Evolutionary conservation across 805 yeast species (phyloP).

Genomic region (Scheffersomyces amazonensis): DNA sequence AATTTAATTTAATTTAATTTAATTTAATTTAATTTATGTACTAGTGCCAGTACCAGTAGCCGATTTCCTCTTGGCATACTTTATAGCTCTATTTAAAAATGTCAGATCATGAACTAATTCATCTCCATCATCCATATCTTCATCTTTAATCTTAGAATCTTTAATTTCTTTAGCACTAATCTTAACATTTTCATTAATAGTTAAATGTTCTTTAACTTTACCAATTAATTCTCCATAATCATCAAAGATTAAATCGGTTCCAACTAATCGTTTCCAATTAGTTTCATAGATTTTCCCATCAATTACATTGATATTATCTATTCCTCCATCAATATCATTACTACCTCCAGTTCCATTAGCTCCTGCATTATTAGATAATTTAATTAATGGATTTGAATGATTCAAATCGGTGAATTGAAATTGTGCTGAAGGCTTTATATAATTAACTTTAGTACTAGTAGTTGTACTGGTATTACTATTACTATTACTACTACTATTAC

Average conservation of each 20-base stretch:
- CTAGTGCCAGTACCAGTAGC: no score
- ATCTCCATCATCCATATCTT: background rate
- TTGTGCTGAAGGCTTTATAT: conserved; percentile 39
- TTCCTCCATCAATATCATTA: conserved; percentile 12
- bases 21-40: no score
- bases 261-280: conserved; percentile 72
- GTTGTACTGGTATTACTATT: background rate
- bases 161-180: conserved; percentile 11
- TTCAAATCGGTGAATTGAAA: conserved; percentile 36
- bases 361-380: conserved; percentile 28
- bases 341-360: background rate
- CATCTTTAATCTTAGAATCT: conserved; percentile 1
- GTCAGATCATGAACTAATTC: background rate
- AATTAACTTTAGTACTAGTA: conserved; percentile 13
- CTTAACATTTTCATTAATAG: conserved; percentile 23
- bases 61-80: conserved; percentile 6
- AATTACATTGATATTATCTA: conserved; percentile 28
- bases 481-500: no score
- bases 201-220: conserved; percentile 37
- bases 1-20: no score
- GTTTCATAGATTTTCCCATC: conserved; percentile 64
- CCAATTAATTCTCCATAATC: conserved; percentile 42
- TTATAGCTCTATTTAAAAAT: background rate
- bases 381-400: conserved; percentile 32
- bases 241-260: conserved; percentile 58